Base-by-base conservation (phyloP, 495 filamentous ascomycete species). In the Xylaria castorea region DNA sequence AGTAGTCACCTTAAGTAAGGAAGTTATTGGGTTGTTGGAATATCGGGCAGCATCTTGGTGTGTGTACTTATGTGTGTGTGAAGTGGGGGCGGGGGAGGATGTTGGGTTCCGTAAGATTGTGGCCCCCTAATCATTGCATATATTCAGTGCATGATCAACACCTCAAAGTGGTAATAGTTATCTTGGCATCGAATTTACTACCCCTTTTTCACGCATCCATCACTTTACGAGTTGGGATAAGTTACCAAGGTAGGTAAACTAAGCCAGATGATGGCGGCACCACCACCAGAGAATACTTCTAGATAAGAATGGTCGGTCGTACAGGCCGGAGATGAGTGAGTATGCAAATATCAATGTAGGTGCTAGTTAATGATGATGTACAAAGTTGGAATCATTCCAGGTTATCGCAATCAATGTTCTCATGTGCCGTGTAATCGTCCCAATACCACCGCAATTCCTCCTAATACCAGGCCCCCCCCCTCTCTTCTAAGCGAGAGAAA, bases 381-480 rank as follows among this genome's bases (percentile, higher is more conserved):
- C 68, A 71, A 64, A 68, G 18, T 14, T 55, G 44, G 38, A 6
- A 18, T 42, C 16, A 51, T 71, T 50, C 40, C 44, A 50, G 55
- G 34, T 62, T 71, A 64, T 51, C 34, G 58, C 60, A 53, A 71
- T 63, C 68, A 61, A 63, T 71, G 27, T 64, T 71, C 68, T 71
- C 58, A 53, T 71, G 66, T 63, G 44, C 68, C 53, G 46, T 57
- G 51, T 34, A 53, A 22, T 53, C 42, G 46, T 67, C 46, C 64
- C 44, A 67, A 36, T 51, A 46, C 63, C 64, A 50, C 12, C 42
- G 4, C 64, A n/a, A 46, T 34, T 20, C 60, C 48, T 27, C 69
- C 61, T 50, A n/a, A 42, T 65, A 4, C 61, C 61, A 25, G 44
- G 3, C 58, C 58, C 48, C 30, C 16, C 48, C 30, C 16, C 44